Evolutionary conservation across 73 alveolate species (phyloP).

Genomic region (Uronychia setigera): DNA sequence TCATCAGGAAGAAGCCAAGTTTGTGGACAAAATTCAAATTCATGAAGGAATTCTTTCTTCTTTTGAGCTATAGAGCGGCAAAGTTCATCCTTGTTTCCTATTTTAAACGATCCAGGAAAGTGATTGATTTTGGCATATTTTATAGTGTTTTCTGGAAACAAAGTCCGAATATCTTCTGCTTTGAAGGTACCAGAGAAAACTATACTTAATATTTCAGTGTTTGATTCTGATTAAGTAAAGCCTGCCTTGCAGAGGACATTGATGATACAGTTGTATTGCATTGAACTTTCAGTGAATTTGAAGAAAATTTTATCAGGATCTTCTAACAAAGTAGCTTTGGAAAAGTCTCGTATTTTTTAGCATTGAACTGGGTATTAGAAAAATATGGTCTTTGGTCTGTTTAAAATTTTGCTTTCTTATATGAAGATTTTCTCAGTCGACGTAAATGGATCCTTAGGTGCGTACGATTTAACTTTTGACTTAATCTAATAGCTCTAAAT

Average conservation of each 20-base stretch:
- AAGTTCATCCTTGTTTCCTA: constrained; percentile 79
- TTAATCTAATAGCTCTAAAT: background rate
- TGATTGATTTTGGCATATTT: constrained; percentile 74
- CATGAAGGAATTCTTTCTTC: constrained; percentile 65
- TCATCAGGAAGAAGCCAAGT: constrained; percentile 88
- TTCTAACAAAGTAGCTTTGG: background rate
- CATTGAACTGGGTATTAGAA: constrained; percentile 45
- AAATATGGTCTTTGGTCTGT: constrained; percentile 57
- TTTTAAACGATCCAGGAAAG: constrained; percentile 78
- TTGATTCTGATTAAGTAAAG: constrained; percentile 16
- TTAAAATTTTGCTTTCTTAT: background rate
- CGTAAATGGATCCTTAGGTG: background rate
- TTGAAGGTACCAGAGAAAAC: background rate
- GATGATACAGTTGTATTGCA: constrained; percentile 40
- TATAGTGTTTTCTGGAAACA: constrained; percentile 59
- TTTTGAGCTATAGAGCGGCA: constrained; percentile 54
- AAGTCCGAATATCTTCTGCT: background rate
- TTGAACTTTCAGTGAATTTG: constrained; percentile 24
- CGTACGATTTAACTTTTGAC: background rate
- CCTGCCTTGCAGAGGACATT: constrained; percentile 46
- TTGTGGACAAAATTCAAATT: constrained; percentile 76
- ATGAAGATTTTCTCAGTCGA: background rate
- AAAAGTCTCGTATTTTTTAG: background rate
- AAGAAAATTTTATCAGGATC: background rate
- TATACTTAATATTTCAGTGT: background rate